Evolutionary conservation across 2,329 filamentous ascomycete species (phyloP), one percentile per base, ranked within the genome.

Genomic region (Acrocalymma vagum): DNA sequence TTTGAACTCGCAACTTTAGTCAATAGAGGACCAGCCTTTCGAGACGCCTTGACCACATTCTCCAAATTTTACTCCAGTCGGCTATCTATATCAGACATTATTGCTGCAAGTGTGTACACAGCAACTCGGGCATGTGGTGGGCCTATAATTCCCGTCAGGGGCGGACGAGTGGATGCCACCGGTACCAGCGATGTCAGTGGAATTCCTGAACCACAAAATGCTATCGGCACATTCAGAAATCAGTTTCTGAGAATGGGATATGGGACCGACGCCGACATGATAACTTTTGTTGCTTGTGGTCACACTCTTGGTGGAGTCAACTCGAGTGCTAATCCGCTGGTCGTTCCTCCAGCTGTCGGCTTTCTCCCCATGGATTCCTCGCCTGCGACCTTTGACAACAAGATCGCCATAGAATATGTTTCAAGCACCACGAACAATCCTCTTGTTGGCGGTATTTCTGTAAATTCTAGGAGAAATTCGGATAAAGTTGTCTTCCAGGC

Each of bases 301-400:
- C 83, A 86, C 58, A 80, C 79, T 0, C 61, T 86, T 15, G 83
- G 83, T 15, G 79, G 81, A 11, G 82, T 85, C 6, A 82, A 85
- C 62, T 69, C 71, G 17, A 57, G 60, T 8, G 73, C 82, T 48
- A 82, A 82, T 45, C 77, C 79, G 0, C 67, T 75, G 7, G 76
- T 85, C 27, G 76, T 82, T 2, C n/a, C n/a, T n/a, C n/a, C n/a
- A n/a, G 70, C 76, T 2, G 45, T 66, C 3, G 75, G 74, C 5
- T 69, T 69, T 5, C 69, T 67, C 9, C 57, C 69, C 5, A 69
- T 83, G 34, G 81, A 83, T 43, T 69, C 73, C 2, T 77, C 75
- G 1, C 37, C 43, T 2, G 68, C 68, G 5, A 58, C 53, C 8
- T 84, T 83, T 42, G 82, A 85, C 59, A 81, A 81, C 54, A 76